phyloP scores from a whole-genome alignment of 2,329 filamentous ascomycete species.

The Zymoseptoria crescenta region DNA sequence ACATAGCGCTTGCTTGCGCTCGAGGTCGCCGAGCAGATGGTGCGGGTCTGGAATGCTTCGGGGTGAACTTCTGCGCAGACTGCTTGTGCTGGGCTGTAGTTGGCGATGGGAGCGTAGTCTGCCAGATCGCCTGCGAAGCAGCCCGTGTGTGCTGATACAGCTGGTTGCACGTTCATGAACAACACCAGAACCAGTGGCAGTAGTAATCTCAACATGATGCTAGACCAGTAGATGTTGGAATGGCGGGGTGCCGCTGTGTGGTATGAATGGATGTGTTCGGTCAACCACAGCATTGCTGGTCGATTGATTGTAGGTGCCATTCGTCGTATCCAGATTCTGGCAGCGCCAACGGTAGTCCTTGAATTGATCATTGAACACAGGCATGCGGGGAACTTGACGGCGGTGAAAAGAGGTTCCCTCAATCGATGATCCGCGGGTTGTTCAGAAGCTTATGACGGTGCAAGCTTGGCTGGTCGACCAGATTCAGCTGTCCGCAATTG shows the following conservation, averaged over 20 bases:
- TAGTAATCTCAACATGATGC: not conserved
- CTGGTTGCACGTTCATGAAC: not conserved
- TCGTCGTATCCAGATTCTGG: not conserved
- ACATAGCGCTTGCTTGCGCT: not conserved
- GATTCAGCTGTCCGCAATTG: not conserved
- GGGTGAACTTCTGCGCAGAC: not conserved
- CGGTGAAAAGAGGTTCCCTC: not conserved
- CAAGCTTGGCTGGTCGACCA: not conserved
- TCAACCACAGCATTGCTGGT: not conserved
- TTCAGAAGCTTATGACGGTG: not conserved
- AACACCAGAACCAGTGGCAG: not conserved
- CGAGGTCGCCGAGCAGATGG: not conserved
- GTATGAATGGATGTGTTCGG: not conserved
- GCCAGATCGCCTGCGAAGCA: not conserved
- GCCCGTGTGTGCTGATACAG: not conserved
- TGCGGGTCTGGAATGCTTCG: not conserved
- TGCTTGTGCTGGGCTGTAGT: not conserved
- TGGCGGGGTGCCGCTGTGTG: not conserved
- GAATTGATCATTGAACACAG: not conserved
- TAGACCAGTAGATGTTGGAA: not conserved
- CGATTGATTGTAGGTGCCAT: not conserved
- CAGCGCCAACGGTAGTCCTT: not conserved
- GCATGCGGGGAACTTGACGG: not conserved
- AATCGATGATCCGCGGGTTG: not conserved
- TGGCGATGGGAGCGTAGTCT: not conserved